These are phyloP conservation scores for Fagopyrum esculentum DNA, from an alignment of 148 eudicot genomes.

Conservation along the genomic window DNA sequence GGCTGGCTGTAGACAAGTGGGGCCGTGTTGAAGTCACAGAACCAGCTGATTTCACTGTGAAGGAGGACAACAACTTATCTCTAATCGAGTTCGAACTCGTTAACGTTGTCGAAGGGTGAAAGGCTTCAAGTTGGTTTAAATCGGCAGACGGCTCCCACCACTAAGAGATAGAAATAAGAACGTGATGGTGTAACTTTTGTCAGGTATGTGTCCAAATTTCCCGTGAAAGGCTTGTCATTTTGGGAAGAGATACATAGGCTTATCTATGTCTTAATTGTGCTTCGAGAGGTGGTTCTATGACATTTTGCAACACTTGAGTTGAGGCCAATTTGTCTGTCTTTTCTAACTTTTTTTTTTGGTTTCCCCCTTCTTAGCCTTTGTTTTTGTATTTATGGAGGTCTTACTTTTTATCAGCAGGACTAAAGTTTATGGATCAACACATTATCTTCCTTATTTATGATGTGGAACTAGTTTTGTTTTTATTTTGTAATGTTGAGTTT, in stretches of 20 bases:
- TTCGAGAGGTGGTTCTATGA: neutral
- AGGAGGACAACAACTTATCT: constrained; percentile 53
- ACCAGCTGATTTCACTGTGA: constrained; percentile 40
- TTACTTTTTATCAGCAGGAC: too few relatives aligned
- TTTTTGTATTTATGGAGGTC: too few relatives aligned
- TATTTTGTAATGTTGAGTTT: too few relatives aligned
- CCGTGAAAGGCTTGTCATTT: neutral
- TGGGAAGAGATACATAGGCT: neutral
- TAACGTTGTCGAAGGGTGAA: constrained; percentile 37
- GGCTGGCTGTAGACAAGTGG: constrained; percentile 64
- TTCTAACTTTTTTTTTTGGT: neutral
- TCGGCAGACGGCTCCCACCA: neutral
- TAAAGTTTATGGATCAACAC: too few relatives aligned
- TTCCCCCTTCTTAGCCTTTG: too few relatives aligned
- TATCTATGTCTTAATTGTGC: neutral
- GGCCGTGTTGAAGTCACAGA: constrained; percentile 43
- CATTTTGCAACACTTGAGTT: constrained; percentile 1
- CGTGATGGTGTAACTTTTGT: neutral
- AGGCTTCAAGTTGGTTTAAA: neutral
- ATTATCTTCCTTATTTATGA: too few relatives aligned
- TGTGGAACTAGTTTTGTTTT: too few relatives aligned
- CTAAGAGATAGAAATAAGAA: constrained; percentile 6
- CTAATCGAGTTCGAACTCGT: constrained; percentile 58
- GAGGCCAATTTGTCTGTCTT: neutral
- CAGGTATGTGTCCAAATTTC: neutral